Evolutionary conservation across 2,329 filamentous ascomycete species (phyloP).

Genomic region (Uncinocarpus reesii): DNA sequence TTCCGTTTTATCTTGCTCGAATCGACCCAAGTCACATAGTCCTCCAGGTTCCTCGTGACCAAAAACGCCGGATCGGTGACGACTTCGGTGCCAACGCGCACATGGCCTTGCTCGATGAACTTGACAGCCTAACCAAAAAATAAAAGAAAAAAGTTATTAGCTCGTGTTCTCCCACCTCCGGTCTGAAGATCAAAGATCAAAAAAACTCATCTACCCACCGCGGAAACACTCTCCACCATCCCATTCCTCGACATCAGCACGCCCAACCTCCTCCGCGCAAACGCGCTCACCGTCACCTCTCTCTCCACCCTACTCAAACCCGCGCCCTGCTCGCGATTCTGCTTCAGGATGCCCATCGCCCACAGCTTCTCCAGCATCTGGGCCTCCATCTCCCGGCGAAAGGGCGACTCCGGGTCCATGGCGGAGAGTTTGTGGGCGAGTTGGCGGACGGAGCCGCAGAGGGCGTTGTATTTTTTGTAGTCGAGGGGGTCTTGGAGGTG

Average conservation of each 20-base stretch:
- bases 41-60: constrained; percentile 81
- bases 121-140: constrained; percentile 41
- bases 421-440: constrained; percentile 79
- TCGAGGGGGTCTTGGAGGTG: constrained; percentile 83
- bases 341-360: constrained; percentile 75
- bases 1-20: constrained; percentile 95
- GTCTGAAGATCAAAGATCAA: not conserved
- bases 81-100: constrained; percentile 80
- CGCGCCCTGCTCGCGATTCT: constrained; percentile 64
- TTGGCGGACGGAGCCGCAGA: constrained; percentile 75
- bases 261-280: constrained; percentile 71
- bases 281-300: constrained; percentile 76
- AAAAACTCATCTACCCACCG: constrained; percentile 40
- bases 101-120: constrained; percentile 89
- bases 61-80: constrained; percentile 83
- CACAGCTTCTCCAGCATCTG: constrained; percentile 84
- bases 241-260: constrained; percentile 82
- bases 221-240: constrained; percentile 86
- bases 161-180: not conserved
- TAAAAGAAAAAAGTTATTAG: not conserved
- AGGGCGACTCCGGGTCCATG: constrained; percentile 62
- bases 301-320: constrained; percentile 64
- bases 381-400: constrained; percentile 73
- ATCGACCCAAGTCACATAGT: constrained; percentile 93
- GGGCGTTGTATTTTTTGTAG: constrained; percentile 57